Conservation (phyloP, 306 rosid genomes). For the Begonia peltatifolia region DNA sequence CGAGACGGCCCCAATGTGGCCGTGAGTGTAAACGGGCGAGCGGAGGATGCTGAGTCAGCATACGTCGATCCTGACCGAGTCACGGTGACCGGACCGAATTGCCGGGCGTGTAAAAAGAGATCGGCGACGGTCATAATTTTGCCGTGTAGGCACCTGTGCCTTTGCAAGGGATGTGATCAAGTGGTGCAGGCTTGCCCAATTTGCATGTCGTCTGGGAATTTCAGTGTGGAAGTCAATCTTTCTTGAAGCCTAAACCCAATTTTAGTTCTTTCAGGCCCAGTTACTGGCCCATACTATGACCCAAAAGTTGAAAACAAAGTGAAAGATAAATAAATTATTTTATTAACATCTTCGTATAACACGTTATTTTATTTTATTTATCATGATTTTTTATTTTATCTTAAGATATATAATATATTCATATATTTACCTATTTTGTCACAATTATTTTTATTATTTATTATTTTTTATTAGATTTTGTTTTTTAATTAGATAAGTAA, state of each 20-base stretch:
- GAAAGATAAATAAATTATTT: no score
- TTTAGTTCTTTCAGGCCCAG: conserved; percentile 18
- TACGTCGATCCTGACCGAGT: conserved; percentile 65
- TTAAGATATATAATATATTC: no score
- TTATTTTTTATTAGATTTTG: no score
- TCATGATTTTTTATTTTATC: no score
- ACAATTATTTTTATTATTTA: no score
- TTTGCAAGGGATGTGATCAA: conserved; percentile 64
- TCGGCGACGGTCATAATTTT: conserved; percentile 58
- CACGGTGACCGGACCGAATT: conserved; percentile 32
- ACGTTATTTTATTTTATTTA: no score
- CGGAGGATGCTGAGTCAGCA: conserved; percentile 87
- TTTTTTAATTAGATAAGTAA: no score
- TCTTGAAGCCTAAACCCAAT: conserved; percentile 36
- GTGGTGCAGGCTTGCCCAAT: conserved; percentile 62
- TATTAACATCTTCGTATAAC: no score
- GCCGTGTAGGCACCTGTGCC: conserved; percentile 81
- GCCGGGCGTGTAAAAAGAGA: conserved; percentile 52
- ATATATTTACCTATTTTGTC: no score
- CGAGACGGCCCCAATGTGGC: conserved; percentile 27
- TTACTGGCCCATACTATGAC: background rate
- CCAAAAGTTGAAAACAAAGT: no score
- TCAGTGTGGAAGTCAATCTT: conserved; percentile 59
- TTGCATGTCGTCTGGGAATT: conserved; percentile 50
- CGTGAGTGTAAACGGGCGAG: conserved; percentile 21